Percentiles rank a stretch among this genome's conserved stretches.
These are phyloP conservation scores for Kwoniella europaea DNA, from an alignment of 768 basidiomycete species.

Conservation along the genomic window DNA sequence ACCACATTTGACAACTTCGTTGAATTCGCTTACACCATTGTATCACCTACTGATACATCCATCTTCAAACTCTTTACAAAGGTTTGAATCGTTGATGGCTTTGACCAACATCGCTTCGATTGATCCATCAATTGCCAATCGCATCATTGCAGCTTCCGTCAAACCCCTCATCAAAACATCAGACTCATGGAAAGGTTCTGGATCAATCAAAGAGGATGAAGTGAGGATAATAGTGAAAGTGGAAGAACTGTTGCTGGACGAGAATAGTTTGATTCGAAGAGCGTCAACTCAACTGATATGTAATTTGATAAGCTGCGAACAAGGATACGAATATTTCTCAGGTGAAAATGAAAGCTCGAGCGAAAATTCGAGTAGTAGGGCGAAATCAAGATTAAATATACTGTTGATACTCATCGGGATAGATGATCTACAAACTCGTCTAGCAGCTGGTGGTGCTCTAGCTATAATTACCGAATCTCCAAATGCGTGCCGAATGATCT, in stretches of 20 bases:
- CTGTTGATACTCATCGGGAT: conserved; percentile 83
- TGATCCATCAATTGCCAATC: conserved; percentile 67
- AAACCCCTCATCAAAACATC: conserved; percentile 14
- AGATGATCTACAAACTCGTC: conserved; percentile 78
- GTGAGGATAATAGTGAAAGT: conserved; percentile 64
- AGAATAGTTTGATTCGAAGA: conserved; percentile 78
- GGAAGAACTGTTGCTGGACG: conserved; percentile 63
- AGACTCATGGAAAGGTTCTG: conserved; percentile 27
- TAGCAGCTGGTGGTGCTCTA: conserved; percentile 89
- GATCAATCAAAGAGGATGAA: conserved; percentile 65
- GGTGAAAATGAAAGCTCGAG: conserved; percentile 36
- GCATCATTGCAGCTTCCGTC: conserved; percentile 63
- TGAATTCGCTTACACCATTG: conserved; percentile 84
- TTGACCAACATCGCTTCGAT: conserved; percentile 91
- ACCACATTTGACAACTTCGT: conserved; percentile 68
- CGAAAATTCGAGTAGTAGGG: conserved; percentile 7
- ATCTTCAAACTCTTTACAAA: conserved; percentile 74
- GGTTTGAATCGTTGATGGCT: conserved; percentile 93
- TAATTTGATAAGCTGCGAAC: conserved; percentile 81
- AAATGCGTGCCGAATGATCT: conserved; percentile 67
- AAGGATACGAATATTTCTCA: conserved; percentile 73
- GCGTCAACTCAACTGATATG: conserved; percentile 90
- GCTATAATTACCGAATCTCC: conserved; percentile 75
- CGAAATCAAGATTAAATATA: conserved; percentile 67
- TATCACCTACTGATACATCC: conserved; percentile 72